phyloP scores from a whole-genome alignment of 768 basidiomycete species.

The Tephrocybe sp. region DNA sequence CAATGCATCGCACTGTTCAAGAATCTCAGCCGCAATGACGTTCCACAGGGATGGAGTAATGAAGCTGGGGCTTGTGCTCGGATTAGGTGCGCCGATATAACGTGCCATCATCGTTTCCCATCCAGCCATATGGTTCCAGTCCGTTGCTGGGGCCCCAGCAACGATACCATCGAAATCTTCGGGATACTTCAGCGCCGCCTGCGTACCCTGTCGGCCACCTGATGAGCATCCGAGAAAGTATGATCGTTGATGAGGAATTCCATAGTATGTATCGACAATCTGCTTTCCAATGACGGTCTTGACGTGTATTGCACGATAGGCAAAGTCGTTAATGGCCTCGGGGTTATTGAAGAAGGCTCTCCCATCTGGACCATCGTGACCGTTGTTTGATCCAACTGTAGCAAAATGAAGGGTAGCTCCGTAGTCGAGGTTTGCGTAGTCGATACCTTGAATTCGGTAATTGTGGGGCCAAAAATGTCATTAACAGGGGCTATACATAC shows the following conservation, averaged over 20 bases:
- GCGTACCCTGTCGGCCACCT: slow-evolving; percentile 11
- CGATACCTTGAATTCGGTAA: neutral
- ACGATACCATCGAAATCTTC: too few species aligned
- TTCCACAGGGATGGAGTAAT: neutral
- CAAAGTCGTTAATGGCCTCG: slow-evolving; percentile 12
- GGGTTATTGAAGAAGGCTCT: slow-evolving; percentile 1
- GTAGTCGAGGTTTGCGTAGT: too few species aligned
- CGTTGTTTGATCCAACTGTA: slow-evolving; percentile 5
- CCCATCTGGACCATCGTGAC: too few species aligned
- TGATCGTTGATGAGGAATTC: neutral
- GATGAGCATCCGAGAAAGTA: too few species aligned
- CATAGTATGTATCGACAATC: slow-evolving; percentile 8
- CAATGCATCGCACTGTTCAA: neutral
- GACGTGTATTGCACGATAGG: too few species aligned
- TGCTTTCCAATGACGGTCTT: slow-evolving; percentile 10
- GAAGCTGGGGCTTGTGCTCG: slow-evolving; percentile 1
- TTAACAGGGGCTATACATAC: neutral
- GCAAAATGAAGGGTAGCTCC: slow-evolving; percentile 6
- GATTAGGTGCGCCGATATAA: slow-evolving; percentile 1
- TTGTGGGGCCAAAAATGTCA: neutral
- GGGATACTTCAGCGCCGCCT: too few species aligned
- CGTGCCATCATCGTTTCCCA: neutral
- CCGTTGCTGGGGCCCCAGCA: too few species aligned
- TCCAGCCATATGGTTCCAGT: neutral
- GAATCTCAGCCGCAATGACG: neutral